Base-by-base conservation (phyloP, 2,329 filamentous ascomycete species). In the Teratosphaeria zuluensis region DNA sequence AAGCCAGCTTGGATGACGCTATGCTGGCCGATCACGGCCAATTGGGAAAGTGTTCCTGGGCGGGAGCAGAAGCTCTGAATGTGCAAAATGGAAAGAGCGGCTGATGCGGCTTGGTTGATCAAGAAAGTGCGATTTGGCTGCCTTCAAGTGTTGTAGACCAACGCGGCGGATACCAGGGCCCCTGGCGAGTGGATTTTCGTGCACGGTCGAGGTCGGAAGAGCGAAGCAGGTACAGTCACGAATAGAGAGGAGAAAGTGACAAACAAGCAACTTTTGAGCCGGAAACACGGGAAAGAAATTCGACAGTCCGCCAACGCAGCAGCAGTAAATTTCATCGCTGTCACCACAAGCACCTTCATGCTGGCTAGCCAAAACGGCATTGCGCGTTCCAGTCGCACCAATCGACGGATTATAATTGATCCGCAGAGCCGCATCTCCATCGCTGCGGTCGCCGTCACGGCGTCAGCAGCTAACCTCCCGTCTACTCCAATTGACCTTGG, bases 1-100 rank as follows among this genome's bases (percentile, higher is more conserved):
- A 42, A 42, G 62, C 62, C 62, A 64, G 62, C 24, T 58, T 61
- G 57, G 57, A 59, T 62, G 62, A 62, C 58, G 61, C 24, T 16
- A 30, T 58, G 4, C 19, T 28, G 12, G 52, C 28, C 28, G 28
- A 53, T 48, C 16, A 21, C 42, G 52, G 32, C 52, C 28, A 31
- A 53, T 35, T 12, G 32, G 5, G 31, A 7, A 28, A 16, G 52
- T 19, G 52, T 53, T n/a, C 52, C 24, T 53, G 35, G 28, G 52
- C 52, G 31, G 52, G 52, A 53, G 32, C 42, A 48, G 19, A 48
- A 46, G 42, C 42, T 46, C n/a, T 16, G n/a, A 16, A 46, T 46
- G 42, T 21, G 42, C 4, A 21, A 48, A 48, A 48, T 48, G 42
- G 42, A 48, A 48, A n/a, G 35, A 16, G 35, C 35, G 35, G 35